Evolutionary conservation across 1,139 yeast genomes (phyloP), one percentile per base, ranked within the genome.

Genomic region (Candida tropicalis): DNA sequence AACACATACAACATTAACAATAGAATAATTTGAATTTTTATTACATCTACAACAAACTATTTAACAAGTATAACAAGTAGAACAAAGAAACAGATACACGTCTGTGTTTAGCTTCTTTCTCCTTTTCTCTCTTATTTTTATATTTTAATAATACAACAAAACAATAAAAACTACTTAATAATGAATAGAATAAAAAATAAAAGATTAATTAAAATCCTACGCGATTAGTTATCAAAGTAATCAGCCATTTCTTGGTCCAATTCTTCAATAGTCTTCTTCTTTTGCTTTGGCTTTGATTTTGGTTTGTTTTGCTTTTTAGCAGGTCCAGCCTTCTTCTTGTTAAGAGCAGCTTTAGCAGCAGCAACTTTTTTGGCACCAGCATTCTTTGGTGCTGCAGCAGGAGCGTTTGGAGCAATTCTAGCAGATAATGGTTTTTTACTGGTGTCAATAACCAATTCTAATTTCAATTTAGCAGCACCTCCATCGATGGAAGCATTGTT

Each of bases 231-330:
- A 15, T 50, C 79, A 54, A 86, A 85, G 69, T 87, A 87, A 60
- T 85, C 97, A 52, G 89, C 84, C 97, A 90, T 90, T 72, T 87
- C 95, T 63, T 87, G 90, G 66, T 93, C 99, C 59, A 91, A 79
- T 66, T 88, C 87, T 64, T 88, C 98, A 49, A 91, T 80, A 39
- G 93, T 81, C 73, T 87, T 88, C 78, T 84, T 84, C 55, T 69
- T 74, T 62, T 66, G 73, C 43, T 65, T 68, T 41, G 68, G 66
- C 50, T 60, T 62, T 43, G 60, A 58, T 66, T 65, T 67, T 48
- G 60, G 50, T 16, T 50, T 65, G 32, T 33, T 41, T 9, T 38
- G 36, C 48, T 57, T 60, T 50, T 59, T 60, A 22, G 16, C 31
- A 25, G 58, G 55, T 31, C 55, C 54, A 35, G 56, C 53, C 55